Evolutionary conservation across 2,329 filamentous ascomycete genomes (phyloP).

Genomic region (Alternaria sp.): DNA sequence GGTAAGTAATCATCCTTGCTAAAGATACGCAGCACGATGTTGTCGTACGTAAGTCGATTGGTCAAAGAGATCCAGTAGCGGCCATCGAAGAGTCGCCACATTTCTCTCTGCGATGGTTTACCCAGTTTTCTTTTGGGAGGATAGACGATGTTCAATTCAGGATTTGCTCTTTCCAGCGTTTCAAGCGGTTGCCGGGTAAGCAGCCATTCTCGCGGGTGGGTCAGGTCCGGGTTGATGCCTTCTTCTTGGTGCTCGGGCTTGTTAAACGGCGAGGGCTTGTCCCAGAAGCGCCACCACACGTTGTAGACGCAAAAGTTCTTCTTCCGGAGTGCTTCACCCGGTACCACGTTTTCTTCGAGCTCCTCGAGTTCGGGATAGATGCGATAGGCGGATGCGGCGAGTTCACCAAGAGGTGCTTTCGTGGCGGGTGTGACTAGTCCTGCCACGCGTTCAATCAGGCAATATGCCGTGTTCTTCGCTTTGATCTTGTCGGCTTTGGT

Average conservation of each 20-base stretch:
- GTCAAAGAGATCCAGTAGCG: slow-evolving; percentile 62
- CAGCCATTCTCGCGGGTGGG: slow-evolving; percentile 30
- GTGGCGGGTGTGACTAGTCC: slow-evolving; percentile 57
- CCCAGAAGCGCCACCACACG: slow-evolving; percentile 35
- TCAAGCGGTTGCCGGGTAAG: slow-evolving; percentile 35
- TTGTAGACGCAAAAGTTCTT: slow-evolving; percentile 27
- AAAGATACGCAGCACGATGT: slow-evolving; percentile 49
- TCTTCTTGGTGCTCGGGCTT: slow-evolving; percentile 1
- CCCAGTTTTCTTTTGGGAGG: slow-evolving; percentile 2
- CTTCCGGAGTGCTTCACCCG: background rate
- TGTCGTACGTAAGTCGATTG: slow-evolving; percentile 33
- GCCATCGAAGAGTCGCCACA: slow-evolving; percentile 60
- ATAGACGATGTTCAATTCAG: slow-evolving; percentile 6
- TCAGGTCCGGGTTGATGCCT: background rate
- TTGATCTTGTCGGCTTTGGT: slow-evolving; percentile 21
- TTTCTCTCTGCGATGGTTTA: background rate
- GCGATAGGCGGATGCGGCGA: slow-evolving; percentile 48
- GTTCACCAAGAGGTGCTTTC: slow-evolving; percentile 51
- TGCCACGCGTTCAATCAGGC: slow-evolving; percentile 57
- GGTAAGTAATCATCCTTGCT: slow-evolving; percentile 20
- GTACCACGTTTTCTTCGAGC: background rate
- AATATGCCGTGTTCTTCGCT: slow-evolving; percentile 46
- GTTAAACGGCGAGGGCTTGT: slow-evolving; percentile 17
- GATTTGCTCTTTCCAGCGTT: background rate
- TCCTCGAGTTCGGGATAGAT: slow-evolving; percentile 50